These are phyloP conservation scores for Artemisia annua DNA, from an alignment of 129 eudicot species.

Conservation along the genomic window DNA sequence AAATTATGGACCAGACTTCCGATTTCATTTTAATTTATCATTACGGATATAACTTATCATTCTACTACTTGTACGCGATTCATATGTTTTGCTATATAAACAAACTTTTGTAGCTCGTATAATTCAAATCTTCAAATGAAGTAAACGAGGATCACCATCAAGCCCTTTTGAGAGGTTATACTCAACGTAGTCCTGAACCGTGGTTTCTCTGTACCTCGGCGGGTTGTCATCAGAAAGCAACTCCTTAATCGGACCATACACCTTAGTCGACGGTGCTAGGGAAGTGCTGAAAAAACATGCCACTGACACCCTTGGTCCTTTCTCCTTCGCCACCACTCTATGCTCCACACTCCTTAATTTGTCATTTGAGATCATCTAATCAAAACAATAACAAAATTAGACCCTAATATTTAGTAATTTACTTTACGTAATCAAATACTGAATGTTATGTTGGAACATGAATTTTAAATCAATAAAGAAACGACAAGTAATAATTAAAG, in stretches of 20 bases:
- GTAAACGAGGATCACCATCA: conserved; percentile 32
- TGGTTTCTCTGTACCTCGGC: conserved; percentile 27
- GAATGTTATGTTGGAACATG: too few relatives aligned
- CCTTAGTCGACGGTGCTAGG: conserved; percentile 7
- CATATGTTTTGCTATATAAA: too few relatives aligned
- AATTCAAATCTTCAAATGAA: conserved; percentile 40
- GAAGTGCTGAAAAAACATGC: conserved; percentile 43
- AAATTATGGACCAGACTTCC: too few relatives aligned
- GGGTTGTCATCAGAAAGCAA: conserved; percentile 33
- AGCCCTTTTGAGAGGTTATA: conserved; percentile 40
- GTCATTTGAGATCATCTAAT: conserved; percentile 55
- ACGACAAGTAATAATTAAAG: too few relatives aligned
- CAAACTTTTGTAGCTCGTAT: too few relatives aligned
- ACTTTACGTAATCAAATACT: too few relatives aligned
- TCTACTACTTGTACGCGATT: too few relatives aligned
- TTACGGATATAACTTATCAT: too few relatives aligned
- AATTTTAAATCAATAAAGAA: too few relatives aligned
- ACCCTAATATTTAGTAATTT: too few relatives aligned
- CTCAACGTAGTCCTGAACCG: conserved; percentile 15
- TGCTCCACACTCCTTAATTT: conserved; percentile 49
- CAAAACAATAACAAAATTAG: too few relatives aligned
- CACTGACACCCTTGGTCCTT: conserved; percentile 50
- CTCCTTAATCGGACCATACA: conserved; percentile 31
- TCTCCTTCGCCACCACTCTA: conserved; percentile 40
- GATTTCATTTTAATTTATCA: too few relatives aligned